phyloP scores from a whole-genome alignment of 768 basidiomycete species.

The Lentinus tigrinus region DNA sequence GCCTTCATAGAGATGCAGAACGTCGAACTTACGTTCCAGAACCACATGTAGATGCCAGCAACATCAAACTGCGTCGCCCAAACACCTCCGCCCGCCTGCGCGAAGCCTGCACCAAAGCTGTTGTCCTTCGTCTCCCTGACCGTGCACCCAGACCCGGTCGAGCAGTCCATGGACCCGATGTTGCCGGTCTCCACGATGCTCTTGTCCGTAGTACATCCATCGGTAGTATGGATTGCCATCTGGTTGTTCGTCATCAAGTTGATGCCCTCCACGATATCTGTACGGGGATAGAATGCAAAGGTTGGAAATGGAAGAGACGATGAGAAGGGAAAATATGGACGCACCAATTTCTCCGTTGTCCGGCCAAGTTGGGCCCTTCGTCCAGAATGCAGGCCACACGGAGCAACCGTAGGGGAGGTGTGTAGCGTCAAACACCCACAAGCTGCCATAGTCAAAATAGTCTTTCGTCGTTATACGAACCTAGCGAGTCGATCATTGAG shows the following conservation, averaged over 20 bases:
- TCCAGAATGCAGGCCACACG: conserved; percentile 44
- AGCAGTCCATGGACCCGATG: conserved; percentile 31
- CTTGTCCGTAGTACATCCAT: conserved; percentile 36
- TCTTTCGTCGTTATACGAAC: conserved; percentile 46
- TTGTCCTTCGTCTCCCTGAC: conserved; percentile 35
- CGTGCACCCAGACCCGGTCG: conserved; percentile 35
- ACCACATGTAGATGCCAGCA: conserved; percentile 52
- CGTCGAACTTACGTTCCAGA: conserved; percentile 40
- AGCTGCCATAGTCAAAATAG: conserved; percentile 41
- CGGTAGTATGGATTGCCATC: conserved; percentile 52
- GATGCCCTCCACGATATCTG: conserved; percentile 63
- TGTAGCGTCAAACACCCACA: conserved; percentile 46
- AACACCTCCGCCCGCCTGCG: conserved; percentile 55
- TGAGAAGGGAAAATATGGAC: background rate
- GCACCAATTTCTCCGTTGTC: conserved; percentile 38
- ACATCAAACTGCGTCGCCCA: conserved; percentile 71
- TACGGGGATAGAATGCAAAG: background rate
- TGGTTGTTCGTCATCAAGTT: conserved; percentile 53
- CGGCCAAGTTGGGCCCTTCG: conserved; percentile 41
- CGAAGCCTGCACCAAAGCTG: conserved; percentile 43
- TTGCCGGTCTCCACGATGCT: conserved; percentile 34
- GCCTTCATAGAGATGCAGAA: background rate
- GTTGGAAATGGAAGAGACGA: background rate
- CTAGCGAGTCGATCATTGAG: conserved; percentile 22
- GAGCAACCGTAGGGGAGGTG: conserved; percentile 61